A percentile compares a stretch with the other conserved stretches of the same genome.
These are phyloP conservation scores for Fusarium sp. DNA, from an alignment of 2,329 filamentous ascomycete species.

Conservation along the genomic window DNA sequence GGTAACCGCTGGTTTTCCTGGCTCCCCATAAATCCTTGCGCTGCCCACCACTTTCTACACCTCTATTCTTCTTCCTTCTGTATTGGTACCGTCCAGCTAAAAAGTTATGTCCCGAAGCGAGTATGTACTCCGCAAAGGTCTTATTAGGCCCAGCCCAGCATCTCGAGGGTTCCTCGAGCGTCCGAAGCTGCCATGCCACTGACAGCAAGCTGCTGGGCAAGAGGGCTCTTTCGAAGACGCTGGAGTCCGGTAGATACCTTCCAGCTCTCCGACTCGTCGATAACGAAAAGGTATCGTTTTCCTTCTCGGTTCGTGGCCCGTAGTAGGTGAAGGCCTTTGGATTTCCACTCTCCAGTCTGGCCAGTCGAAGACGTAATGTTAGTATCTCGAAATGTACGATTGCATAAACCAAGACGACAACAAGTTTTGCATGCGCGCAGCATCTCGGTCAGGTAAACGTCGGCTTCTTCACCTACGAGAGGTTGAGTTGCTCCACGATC, in stretches of 20 bases:
- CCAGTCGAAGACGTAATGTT: slow-evolving; percentile 52
- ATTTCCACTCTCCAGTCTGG: slow-evolving; percentile 65
- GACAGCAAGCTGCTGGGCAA: slow-evolving; percentile 68
- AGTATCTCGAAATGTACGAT: slow-evolving; percentile 56
- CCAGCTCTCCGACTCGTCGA: slow-evolving; percentile 73
- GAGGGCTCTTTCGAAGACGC: slow-evolving; percentile 67
- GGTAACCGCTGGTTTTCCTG: slow-evolving; percentile 20
- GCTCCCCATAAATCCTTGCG: slow-evolving; percentile 34
- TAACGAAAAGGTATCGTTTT: slow-evolving; percentile 72
- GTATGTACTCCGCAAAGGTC: slow-evolving; percentile 23
- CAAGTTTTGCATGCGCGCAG: slow-evolving; percentile 71
- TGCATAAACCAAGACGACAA: slow-evolving; percentile 65
- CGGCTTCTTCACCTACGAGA: slow-evolving; percentile 71
- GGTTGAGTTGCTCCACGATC: slow-evolving; percentile 61
- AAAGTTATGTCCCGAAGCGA: slow-evolving; percentile 41
- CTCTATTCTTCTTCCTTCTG: slow-evolving; percentile 18
- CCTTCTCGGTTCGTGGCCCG: slow-evolving; percentile 73
- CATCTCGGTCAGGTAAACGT: slow-evolving; percentile 70
- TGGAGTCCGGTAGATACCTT: slow-evolving; percentile 72
- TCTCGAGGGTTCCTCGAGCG: slow-evolving; percentile 64
- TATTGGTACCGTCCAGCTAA: slow-evolving; percentile 36
- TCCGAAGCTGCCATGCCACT: slow-evolving; percentile 65
- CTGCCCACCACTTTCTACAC: slow-evolving; percentile 5
- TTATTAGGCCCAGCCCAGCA: slow-evolving; percentile 62
- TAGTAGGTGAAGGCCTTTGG: slow-evolving; percentile 68